These are phyloP conservation scores for Huntiella abstrusa DNA, from an alignment of 2,329 filamentous ascomycete species.

Conservation along the genomic window DNA sequence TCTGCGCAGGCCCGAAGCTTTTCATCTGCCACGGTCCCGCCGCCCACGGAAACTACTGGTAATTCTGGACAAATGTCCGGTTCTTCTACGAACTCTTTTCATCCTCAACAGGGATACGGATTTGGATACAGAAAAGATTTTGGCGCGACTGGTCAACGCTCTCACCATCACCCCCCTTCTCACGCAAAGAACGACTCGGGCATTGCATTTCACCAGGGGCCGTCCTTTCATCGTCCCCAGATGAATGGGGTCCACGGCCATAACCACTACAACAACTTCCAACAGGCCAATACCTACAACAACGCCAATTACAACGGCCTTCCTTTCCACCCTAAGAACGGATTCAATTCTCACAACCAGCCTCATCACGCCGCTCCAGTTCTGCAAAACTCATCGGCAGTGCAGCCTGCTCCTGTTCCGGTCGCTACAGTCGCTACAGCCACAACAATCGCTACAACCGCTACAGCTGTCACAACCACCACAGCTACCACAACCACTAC, in stretches of 20 bases:
- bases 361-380: background rate
- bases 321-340: background rate
- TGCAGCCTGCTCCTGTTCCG: background rate
- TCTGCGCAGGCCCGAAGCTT: no score
- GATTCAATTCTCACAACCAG: background rate
- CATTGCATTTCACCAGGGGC: background rate
- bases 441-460: background rate
- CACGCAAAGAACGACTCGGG: background rate
- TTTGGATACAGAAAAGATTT: slow-evolving; percentile 1
- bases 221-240: background rate
- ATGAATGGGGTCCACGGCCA: background rate
- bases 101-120: no score
- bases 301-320: background rate
- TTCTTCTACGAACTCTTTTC: no score
- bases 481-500: background rate
- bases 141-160: background rate
- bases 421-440: background rate
- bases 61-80: no score
- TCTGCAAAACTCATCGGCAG: background rate
- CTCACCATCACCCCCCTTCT: background rate
- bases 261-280: background rate
- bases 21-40: background rate
- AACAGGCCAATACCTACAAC: background rate
- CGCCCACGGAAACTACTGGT: background rate
- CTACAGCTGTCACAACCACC: background rate